These are phyloP conservation scores for Escovopsis weberi DNA, from an alignment of 2,329 filamentous ascomycete genomes.

Conservation along the genomic window DNA sequence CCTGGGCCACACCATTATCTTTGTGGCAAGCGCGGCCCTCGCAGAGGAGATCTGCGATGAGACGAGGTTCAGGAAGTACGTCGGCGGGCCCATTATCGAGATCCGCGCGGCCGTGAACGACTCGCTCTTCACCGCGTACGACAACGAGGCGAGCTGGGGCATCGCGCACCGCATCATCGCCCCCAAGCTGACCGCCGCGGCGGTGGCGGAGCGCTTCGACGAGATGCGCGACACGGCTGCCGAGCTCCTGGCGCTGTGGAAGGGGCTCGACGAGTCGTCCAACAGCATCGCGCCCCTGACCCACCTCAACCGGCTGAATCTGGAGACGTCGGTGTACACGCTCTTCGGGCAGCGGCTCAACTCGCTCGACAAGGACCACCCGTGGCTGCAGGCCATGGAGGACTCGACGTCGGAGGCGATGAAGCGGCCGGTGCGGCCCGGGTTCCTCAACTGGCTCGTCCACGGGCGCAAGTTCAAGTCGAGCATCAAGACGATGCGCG, in stretches of 20 bases:
- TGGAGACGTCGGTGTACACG: slow-evolving; percentile 34
- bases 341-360: slow-evolving; percentile 37
- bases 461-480: slow-evolving; percentile 38
- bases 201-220: slow-evolving; percentile 21
- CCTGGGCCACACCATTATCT: slow-evolving; percentile 21
- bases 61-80: slow-evolving; percentile 38
- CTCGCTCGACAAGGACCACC: slow-evolving; percentile 31
- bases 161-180: slow-evolving; percentile 38
- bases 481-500: slow-evolving; percentile 38
- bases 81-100: slow-evolving; percentile 37
- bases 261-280: slow-evolving; percentile 16
- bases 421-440: slow-evolving; percentile 36
- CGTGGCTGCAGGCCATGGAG: slow-evolving; percentile 39
- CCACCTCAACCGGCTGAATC: slow-evolving; percentile 38
- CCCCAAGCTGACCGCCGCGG: slow-evolving; percentile 23
- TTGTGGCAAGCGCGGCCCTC: slow-evolving; percentile 33
- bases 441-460: slow-evolving; percentile 36
- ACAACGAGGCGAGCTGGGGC: slow-evolving; percentile 34
- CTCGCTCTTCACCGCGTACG: slow-evolving; percentile 36
- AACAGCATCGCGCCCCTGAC: slow-evolving; percentile 29
- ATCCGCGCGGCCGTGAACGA: slow-evolving; percentile 36
- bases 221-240: slow-evolving; percentile 34
- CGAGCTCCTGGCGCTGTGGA: slow-evolving; percentile 38
- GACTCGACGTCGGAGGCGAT: slow-evolving; percentile 40
- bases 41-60: slow-evolving; percentile 37